Base-by-base conservation (phyloP, 371 early-diverging fungal species). In the Rhizopus arrhizus region DNA sequence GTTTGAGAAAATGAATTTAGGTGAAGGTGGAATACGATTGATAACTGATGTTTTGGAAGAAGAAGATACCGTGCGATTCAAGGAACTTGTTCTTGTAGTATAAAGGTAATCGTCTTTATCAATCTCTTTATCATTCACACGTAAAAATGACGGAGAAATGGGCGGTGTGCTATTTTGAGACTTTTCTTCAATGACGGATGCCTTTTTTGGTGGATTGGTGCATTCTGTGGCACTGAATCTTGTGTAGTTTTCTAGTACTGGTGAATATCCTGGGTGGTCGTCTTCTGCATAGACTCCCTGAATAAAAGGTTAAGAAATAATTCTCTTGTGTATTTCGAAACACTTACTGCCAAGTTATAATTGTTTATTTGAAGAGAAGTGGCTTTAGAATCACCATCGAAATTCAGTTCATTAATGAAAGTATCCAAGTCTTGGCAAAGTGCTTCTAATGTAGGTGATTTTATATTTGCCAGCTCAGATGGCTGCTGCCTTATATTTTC, bases 381-480 rank as follows among this genome's bases (percentile, higher is more conserved):
- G 11, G n/a, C 0, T 43, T 43, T 43, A 5, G 43, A 4, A 5
- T 43, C 43, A 22, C 22, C 22, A 22, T 22, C 22, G 22, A 22
- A 36, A 49, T 45, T 59, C 9, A 74, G 42, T 58, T 74, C 75
- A 45, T 62, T 64, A 41, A 74, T 74, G 50, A 72, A 74, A 38
- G 56, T 66, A 47, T 74, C 75, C 31, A 74, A 51, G 59, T 72
- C 72, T 47, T 74, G 66, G 46, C 48, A 74, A 10, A 74, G 56
- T 13, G 72, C 65, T 47, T 74, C 72, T 31, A 74, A 48, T 28
- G 69, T 64, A 36, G 75, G 69, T n/a, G 72, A 66, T 6, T 31
- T 33, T 9, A 68, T 45, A 35, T 55, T 16, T 10, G 28, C 32
- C 11, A 47, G 12, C 31, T 38, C 34, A 31, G 42, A 45, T 40